phyloP scores from a whole-genome alignment of 345 rosid genomes.

The Dovyalis caffra region DNA sequence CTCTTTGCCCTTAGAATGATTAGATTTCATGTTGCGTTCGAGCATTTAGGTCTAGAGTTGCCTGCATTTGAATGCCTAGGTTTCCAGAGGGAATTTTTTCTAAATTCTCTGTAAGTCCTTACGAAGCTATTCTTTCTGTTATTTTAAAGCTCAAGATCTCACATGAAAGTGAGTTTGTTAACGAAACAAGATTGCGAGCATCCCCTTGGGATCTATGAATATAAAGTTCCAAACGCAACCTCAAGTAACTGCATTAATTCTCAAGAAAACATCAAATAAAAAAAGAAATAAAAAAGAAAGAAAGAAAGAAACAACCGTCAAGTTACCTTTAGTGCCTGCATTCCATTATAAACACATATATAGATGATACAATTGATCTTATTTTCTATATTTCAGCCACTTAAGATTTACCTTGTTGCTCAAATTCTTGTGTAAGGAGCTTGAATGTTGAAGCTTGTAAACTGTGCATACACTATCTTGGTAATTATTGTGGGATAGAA shows the following conservation, averaged over 20 bases:
- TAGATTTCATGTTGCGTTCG: background rate
- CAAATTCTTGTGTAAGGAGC: slow-evolving; percentile 47
- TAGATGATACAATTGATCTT: slow-evolving; percentile 1
- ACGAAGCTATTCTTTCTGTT: background rate
- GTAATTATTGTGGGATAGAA: slow-evolving; percentile 28
- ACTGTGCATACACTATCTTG: slow-evolving; percentile 84
- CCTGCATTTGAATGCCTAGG: too few relatives aligned
- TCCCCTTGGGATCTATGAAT: background rate
- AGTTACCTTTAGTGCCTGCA: slow-evolving; percentile 4
- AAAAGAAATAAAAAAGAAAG: too few relatives aligned
- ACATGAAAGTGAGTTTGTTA: background rate
- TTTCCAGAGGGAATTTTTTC: too few relatives aligned
- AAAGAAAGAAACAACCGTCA: too few relatives aligned
- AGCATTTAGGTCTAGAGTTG: too few relatives aligned
- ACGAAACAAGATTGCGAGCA: background rate
- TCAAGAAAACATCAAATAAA: too few relatives aligned
- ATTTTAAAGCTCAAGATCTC: background rate
- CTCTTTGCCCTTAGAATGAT: background rate
- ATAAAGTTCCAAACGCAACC: background rate
- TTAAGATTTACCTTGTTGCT: slow-evolving; percentile 66
- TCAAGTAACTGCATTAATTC: too few relatives aligned
- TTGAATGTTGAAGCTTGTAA: slow-evolving; percentile 32
- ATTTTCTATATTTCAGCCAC: slow-evolving; percentile 54
- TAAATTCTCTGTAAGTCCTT: background rate
- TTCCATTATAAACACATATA: background rate